A percentile compares a stretch with the other conserved stretches of the same genome.
phyloP scores from a whole-genome alignment of 2,329 filamentous ascomycete species.

The Cladophialophora bantiana region DNA sequence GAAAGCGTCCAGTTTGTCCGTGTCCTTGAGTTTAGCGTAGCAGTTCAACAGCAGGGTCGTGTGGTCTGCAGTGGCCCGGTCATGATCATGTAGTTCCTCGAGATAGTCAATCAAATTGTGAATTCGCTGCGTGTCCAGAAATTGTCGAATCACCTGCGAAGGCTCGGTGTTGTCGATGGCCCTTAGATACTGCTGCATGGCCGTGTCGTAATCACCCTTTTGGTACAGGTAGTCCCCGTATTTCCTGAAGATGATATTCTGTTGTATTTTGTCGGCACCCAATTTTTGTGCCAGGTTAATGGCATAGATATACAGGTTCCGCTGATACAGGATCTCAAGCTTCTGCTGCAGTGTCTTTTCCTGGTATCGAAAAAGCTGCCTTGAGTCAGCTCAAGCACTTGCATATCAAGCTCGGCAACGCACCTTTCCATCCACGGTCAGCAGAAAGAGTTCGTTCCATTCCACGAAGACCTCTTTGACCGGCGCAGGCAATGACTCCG shows the following conservation, averaged over 20 bases:
- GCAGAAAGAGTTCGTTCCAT: constrained; percentile 91
- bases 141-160: constrained; percentile 96
- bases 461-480: constrained; percentile 81
- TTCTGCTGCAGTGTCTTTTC: constrained; percentile 91
- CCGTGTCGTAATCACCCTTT: constrained; percentile 93
- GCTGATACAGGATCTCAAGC: constrained; percentile 89
- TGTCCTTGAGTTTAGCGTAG: constrained; percentile 97
- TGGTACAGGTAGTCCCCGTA: constrained; percentile 96
- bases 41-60: constrained; percentile 95
- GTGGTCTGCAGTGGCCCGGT: constrained; percentile 91
- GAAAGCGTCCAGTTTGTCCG: constrained; percentile 93
- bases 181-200: constrained; percentile 98
- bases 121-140: constrained; percentile 94
- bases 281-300: constrained; percentile 92
- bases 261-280: constrained; percentile 78
- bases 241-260: constrained; percentile 89
- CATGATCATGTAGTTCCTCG: constrained; percentile 92
- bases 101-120: constrained; percentile 97
- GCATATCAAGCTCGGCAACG: constrained; percentile 33
- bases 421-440: constrained; percentile 91
- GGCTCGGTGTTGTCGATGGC: constrained; percentile 96
- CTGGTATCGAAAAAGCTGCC: constrained; percentile 80
- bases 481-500: constrained; percentile 80
- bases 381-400: constrained; percentile 41
- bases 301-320: constrained; percentile 88